Evolutionary conservation across 306 rosid genomes (phyloP), one percentile per base, ranked within the genome.

Genomic region (Glycine tomentella): DNA sequence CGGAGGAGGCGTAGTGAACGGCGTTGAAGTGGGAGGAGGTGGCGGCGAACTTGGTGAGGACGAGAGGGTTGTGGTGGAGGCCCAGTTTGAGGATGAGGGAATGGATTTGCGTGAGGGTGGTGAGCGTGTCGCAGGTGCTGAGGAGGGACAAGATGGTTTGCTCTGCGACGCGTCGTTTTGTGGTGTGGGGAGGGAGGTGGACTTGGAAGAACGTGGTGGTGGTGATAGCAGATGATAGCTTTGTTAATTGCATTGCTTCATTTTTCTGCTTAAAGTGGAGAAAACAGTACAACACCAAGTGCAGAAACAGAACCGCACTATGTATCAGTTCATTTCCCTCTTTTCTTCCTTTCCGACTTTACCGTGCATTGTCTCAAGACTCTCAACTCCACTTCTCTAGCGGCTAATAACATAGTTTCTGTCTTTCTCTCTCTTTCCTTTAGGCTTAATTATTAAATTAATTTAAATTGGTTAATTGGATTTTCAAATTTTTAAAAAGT

Each of bases 41-140:
- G 81, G 97, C 73, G 6, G 92, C 89, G 87, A 92, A 95, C 80
- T 95, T 95, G 75, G 98, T 92, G 87, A 92, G 97, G 20, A 94
- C 92, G 4, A 92, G 75, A 0, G 94, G 91, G 85, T 92, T 92
- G 87, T 81, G 90, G 10, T 65, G 83, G 65, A 95, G 92, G 2
- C 98, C 98, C 25, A 75, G 8, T 72, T 95, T 95, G 79, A 89
- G 82, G 12, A 95, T 86, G 50, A 86, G 85, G 7, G 92, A 69
- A 12, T 87, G 98, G 88, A 89, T 56, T 87, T 91, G 97, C 3
- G 82, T 48, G 62, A 95, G 87, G 42, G 81, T 79, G 2, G 84
- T 4, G 61, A 89, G 25, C 7, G 84, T 64, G 81, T 80, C 25
- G 84, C 97, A 92, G 5, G 82, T 62, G 4, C 87, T 85, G 17